phyloP scores from a whole-genome alignment of 2,329 filamentous ascomycete genomes.

The Apiospora arundinis region DNA sequence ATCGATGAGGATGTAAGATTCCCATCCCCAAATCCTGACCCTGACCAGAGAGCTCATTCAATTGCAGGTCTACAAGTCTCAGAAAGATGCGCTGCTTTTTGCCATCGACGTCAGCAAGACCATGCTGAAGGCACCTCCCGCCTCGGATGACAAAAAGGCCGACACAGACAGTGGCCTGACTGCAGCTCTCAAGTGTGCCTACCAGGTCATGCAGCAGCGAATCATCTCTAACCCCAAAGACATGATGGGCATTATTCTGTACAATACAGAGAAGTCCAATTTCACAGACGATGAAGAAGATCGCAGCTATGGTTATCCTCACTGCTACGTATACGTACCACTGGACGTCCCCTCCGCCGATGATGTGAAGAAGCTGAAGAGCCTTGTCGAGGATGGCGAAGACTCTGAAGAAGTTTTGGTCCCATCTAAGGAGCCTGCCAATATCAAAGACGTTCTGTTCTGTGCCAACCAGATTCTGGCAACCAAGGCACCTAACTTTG shows the following conservation, averaged over 20 bases:
- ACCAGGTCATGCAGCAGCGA: constrained; percentile 94
- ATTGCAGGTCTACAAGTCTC: constrained; percentile 79
- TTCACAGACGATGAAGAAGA: constrained; percentile 72
- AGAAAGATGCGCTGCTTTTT: constrained; percentile 98
- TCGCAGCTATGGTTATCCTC: constrained; percentile 73
- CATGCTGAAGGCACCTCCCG: constrained; percentile 76
- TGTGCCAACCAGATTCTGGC: constrained; percentile 97
- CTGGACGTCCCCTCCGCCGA: constrained; percentile 85
- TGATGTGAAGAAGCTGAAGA: constrained; percentile 82
- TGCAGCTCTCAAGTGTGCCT: constrained; percentile 91
- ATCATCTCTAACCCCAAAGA: constrained; percentile 97
- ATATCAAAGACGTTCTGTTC: constrained; percentile 90
- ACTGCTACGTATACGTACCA: constrained; percentile 91
- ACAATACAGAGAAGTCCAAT: constrained; percentile 85
- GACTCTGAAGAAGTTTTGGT: constrained; percentile 72
- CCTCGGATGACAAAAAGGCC: constrained; percentile 73
- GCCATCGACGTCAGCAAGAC: constrained; percentile 90
- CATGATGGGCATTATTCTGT: constrained; percentile 95
- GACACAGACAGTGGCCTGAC: constrained; percentile 79
- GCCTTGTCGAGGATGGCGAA: constrained; percentile 79
- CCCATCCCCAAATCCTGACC: not conserved
- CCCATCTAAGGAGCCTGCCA: constrained; percentile 71
- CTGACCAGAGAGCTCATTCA: constrained; percentile 25
- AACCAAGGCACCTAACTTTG: constrained; percentile 92
- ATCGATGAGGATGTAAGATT: constrained; percentile 66